These are phyloP conservation scores for Parsonsia alboflavescens DNA, from an alignment of 257 asterid species.

Conservation along the genomic window DNA sequence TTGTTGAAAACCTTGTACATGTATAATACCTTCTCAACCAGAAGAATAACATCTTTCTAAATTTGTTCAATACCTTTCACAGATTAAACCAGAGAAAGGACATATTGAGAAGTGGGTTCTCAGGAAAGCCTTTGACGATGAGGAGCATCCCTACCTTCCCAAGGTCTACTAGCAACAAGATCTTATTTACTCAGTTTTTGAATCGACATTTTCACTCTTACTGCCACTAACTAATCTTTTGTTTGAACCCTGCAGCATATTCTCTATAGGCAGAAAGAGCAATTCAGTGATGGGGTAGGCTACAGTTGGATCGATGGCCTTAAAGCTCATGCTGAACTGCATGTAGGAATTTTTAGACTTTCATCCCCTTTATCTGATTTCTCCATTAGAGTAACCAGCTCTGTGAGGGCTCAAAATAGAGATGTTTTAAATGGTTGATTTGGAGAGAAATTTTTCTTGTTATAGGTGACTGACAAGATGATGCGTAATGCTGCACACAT, in stretches of 20 bases:
- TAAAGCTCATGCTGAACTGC: constrained; percentile 74
- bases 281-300: constrained; percentile 98
- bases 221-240: neutral
- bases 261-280: constrained; percentile 88
- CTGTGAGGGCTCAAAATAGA: neutral
- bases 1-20: neutral
- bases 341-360: constrained; percentile 38
- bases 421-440: neutral
- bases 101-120: constrained; percentile 90
- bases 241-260: constrained; percentile 62
- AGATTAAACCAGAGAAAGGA: constrained; percentile 78
- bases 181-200: neutral
- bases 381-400: too few species aligned
- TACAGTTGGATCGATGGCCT: constrained; percentile 99
- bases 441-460: neutral
- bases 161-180: constrained; percentile 42
- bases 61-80: constrained; percentile 1
- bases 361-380: neutral
- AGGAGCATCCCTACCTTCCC: constrained; percentile 83
- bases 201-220: neutral
- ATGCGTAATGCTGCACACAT: constrained; percentile 75
- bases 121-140: constrained; percentile 91
- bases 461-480: constrained; percentile 81
- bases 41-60: neutral
- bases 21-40: neutral